Conservation (phyloP, 2,329 filamentous ascomycete genomes). For the Aspergillus hiratsukae region DNA sequence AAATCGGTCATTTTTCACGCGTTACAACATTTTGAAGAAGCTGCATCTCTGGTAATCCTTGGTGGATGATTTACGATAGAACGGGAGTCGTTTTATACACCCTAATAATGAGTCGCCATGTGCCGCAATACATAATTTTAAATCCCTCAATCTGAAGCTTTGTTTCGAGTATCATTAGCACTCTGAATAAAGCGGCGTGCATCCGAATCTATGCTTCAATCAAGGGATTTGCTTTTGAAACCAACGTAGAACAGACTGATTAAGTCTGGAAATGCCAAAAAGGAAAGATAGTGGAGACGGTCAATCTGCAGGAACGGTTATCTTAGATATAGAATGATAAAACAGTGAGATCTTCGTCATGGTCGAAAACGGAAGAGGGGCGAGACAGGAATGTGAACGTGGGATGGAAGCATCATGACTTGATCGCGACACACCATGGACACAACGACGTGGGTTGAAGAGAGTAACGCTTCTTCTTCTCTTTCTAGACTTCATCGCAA, state of each 20-base stretch:
- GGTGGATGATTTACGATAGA: background rate
- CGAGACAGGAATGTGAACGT: background rate
- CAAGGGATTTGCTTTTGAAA: background rate
- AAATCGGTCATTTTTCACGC: constrained; percentile 68
- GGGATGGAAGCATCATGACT: constrained; percentile 7
- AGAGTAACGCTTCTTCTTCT: background rate
- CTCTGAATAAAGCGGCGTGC: background rate
- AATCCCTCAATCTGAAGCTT: background rate
- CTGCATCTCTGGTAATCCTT: constrained; percentile 25
- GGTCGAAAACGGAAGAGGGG: constrained; percentile 6
- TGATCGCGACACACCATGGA: background rate
- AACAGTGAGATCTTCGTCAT: background rate
- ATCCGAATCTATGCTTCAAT: background rate
- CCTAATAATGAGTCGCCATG: background rate
- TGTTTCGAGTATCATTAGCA: background rate
- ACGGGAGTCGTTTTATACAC: background rate
- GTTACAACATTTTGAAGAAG: constrained; percentile 64
- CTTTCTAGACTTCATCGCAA: background rate
- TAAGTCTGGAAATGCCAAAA: background rate
- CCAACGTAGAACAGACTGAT: background rate
- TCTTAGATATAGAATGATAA: background rate
- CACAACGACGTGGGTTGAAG: background rate
- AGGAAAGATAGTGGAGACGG: background rate
- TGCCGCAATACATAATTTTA: background rate
- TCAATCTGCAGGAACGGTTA: background rate